Evolutionary conservation across 345 rosid species (phyloP).

Genomic region (Limnanthes douglasii): DNA sequence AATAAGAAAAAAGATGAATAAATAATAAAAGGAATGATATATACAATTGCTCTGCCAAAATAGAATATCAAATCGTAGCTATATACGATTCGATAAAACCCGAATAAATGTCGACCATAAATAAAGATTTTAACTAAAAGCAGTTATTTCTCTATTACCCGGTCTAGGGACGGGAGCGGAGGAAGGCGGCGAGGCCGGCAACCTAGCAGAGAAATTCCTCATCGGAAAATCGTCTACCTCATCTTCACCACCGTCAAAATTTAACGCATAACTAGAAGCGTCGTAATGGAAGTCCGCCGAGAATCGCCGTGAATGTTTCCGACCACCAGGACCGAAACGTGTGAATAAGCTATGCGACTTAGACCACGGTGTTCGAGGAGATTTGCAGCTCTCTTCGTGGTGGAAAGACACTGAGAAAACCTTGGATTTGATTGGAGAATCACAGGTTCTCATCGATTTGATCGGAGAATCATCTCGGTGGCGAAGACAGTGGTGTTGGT

Average conservation of each 20-base stretch:
- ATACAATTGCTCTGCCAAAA: no score
- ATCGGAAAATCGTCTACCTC: constrained; percentile 5
- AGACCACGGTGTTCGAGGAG: constrained; percentile 13
- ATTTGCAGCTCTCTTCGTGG: not conserved
- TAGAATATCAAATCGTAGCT: no score
- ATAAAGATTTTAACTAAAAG: no score
- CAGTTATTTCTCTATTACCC: no score
- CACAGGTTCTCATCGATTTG: not conserved
- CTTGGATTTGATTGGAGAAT: not conserved
- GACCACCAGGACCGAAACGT: constrained; percentile 3
- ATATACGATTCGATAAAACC: no score
- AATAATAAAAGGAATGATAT: no score
- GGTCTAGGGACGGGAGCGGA: no score
- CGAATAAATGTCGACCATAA: no score
- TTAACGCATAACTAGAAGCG: constrained; percentile 18
- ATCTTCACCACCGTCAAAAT: constrained; percentile 16
- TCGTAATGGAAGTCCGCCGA: constrained; percentile 16
- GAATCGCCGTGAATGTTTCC: constrained; percentile 12
- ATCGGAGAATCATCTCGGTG: constrained; percentile 7
- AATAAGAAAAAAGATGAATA: no score
- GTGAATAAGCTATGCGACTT: constrained; percentile 13
- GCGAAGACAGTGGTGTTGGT: constrained; percentile 6
- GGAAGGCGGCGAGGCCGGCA: constrained; percentile 20
- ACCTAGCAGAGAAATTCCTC: constrained; percentile 14
- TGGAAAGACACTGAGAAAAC: not conserved